A percentile compares a stretch with the other conserved stretches of the same genome.
phyloP scores from a whole-genome alignment of 2,329 filamentous ascomycete species.

The Capronia coronata region DNA sequence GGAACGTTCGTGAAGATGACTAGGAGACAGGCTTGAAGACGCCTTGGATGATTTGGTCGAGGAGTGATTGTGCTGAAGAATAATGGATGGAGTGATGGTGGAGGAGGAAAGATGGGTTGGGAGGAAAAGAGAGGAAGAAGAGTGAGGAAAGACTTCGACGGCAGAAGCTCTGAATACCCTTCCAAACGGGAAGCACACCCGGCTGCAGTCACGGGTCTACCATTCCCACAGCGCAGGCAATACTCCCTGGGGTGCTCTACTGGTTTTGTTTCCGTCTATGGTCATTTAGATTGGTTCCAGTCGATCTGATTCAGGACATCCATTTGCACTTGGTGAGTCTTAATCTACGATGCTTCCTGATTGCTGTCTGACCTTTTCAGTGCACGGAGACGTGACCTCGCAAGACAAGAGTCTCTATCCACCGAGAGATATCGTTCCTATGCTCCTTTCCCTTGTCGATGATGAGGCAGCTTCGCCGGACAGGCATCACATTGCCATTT shows the following conservation, averaged over 20 bases:
- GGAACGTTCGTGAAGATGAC: not conserved
- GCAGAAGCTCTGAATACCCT: not conserved
- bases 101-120: constrained; percentile 9
- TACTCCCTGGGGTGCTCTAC: not conserved
- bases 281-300: not conserved
- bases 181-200: constrained; percentile 13
- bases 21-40: constrained; percentile 3
- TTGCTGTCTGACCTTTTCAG: not conserved
- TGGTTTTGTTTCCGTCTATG: not conserved
- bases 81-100: constrained; percentile 10
- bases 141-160: constrained; percentile 2
- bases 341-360: not conserved
- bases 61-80: constrained; percentile 7
- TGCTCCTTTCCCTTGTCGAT: too few species aligned
- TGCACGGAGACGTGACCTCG: not conserved
- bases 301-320: not conserved
- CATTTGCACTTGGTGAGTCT: not conserved
- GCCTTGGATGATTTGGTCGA: not conserved
- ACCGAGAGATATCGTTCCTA: too few species aligned
- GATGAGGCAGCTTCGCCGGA: too few species aligned
- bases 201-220: constrained; percentile 2
- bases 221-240: constrained; percentile 1
- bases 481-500: too few species aligned
- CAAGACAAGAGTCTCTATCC: too few species aligned
- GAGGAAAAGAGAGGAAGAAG: constrained; percentile 6